A percentile compares a stretch with the other conserved stretches of the same genome.
Evolutionary conservation across 1,284 basidiomycete genomes (phyloP).

Genomic region (Cryptococcus sp.): DNA sequence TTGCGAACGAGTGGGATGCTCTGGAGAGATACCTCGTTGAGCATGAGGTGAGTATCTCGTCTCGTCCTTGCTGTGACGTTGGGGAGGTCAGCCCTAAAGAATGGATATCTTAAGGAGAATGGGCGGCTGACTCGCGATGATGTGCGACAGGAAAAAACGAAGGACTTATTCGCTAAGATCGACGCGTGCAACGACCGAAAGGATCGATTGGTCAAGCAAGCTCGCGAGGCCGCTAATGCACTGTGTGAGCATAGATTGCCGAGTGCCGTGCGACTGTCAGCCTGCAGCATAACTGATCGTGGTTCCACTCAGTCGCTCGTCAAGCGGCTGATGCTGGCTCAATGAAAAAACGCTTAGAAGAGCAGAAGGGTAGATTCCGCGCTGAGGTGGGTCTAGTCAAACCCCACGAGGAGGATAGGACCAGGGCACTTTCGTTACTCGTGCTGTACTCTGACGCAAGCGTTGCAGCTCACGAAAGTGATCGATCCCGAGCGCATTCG

Average conservation of each 20-base stretch:
- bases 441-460: background rate
- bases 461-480: slow-evolving; percentile 6
- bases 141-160: no score
- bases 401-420: background rate
- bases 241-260: no score
- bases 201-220: no score
- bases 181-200: no score
- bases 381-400: slow-evolving; percentile 1
- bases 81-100: no score
- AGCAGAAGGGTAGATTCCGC: slow-evolving; percentile 1
- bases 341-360: background rate
- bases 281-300: background rate
- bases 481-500: slow-evolving; percentile 4
- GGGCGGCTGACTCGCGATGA: no score
- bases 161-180: no score
- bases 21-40: background rate
- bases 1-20: no score
- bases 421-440: background rate
- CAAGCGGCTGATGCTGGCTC: slow-evolving; percentile 4
- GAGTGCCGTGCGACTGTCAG: no score
- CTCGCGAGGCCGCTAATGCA: no score
- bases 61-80: no score
- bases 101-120: no score
- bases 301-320: background rate
- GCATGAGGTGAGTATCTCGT: background rate